Evolutionary conservation across 768 basidiomycete genomes (phyloP), one percentile per base, ranked within the genome.

Genomic region (Mycena vitilis): DNA sequence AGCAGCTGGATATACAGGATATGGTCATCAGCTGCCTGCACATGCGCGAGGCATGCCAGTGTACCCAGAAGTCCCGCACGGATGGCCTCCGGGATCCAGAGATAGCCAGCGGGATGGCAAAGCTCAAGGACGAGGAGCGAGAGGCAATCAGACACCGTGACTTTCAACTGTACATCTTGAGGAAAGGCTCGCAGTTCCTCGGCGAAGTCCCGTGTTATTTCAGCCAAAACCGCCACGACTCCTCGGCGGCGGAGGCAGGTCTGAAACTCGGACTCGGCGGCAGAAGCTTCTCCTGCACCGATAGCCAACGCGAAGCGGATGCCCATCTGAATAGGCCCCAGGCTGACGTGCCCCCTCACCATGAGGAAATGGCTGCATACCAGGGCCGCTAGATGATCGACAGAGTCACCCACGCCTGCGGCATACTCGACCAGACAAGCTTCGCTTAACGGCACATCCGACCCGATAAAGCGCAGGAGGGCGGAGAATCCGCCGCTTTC

Each of bases 81-180:
- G 13, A 59, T 16, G 30, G 57, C 57, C 12, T 45, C 7, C 11
- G 57, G 44, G 0, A 59, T 5, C 57, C 57, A 59, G 7, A 40
- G 30, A 34, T 47, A 36, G 3, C 44, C 42, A 4, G 6, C 30
- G 42, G 23, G 25, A 36, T 47, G 42, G 18, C 38, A 45, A 7
- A 59, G 25, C 57, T 59, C 57, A 30, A 47, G 1, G 13, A n/a
- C 44, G 25, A 59, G 47, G n/a, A 48, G 11, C n/a, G 47, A 48
- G 15, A 48, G 47, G 7, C 47, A 48, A 11, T 48, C 47, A n/a
- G 47, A n/a, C 11, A 48, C 4, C n/a, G 22, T n/a, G n/a, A n/a
- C 47, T 22, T 48, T 45, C 44, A 16, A 16, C 44, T 45, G 44
- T 45, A 12, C 44, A n/a, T 48, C 20, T 48, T 48, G 5, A 6